phyloP scores from a whole-genome alignment of 306 rosid genomes.

The Trifolium dubium region DNA sequence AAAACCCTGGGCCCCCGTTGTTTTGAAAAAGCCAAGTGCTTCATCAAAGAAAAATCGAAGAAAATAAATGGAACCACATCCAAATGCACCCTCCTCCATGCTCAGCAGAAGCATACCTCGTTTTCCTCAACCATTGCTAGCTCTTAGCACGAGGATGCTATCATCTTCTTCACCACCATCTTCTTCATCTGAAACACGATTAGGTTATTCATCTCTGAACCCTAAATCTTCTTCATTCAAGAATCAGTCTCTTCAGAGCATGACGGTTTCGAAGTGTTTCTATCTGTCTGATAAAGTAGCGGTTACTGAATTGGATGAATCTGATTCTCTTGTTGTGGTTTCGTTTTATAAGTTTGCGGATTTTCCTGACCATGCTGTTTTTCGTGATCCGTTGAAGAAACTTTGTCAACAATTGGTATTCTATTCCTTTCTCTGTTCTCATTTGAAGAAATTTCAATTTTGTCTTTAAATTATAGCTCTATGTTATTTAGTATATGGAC shows the following conservation, averaged over 20 bases:
- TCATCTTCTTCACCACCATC: conserved; percentile 47
- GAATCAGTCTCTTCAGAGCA: conserved; percentile 45
- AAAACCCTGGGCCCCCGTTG: background rate
- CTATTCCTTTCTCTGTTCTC: conserved; percentile 17
- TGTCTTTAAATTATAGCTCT: no score
- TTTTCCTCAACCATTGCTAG: conserved; percentile 38
- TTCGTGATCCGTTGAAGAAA: conserved; percentile 80
- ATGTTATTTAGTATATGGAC: no score
- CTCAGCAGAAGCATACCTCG: conserved; percentile 39
- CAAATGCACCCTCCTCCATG: conserved; percentile 50
- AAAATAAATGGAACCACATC: conserved; percentile 36
- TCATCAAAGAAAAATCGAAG: background rate
- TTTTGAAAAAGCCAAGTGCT: background rate
- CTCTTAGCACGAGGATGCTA: conserved; percentile 49
- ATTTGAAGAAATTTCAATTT: background rate
- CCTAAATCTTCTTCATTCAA: conserved; percentile 32
- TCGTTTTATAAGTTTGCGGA: conserved; percentile 92
- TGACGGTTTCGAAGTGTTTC: conserved; percentile 60
- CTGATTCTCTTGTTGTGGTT: conserved; percentile 69
- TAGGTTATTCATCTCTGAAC: conserved; percentile 31
- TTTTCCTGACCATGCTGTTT: conserved; percentile 69
- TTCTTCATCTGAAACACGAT: conserved; percentile 39
- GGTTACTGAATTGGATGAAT: conserved; percentile 35
- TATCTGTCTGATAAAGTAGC: conserved; percentile 42
- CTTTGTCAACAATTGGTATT: conserved; percentile 86